Conservation (phyloP, 202 grass and related monocot genomes). For the Zoysia matrella region DNA sequence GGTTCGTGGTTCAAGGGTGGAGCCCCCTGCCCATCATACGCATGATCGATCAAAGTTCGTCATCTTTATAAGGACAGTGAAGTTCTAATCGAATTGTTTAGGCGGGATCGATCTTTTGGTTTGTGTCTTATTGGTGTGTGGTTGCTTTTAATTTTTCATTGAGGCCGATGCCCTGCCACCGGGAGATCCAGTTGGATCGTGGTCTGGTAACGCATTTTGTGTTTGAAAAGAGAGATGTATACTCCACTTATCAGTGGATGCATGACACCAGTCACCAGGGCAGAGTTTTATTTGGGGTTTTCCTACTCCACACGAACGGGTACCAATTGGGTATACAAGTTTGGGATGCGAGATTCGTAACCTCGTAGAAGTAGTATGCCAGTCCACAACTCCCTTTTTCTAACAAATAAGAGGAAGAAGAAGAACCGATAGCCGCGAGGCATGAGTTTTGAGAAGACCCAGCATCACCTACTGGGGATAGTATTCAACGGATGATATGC, state of each 20-base stretch:
- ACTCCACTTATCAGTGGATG: neutral
- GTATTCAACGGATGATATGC: neutral
- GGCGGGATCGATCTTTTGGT: conserved; percentile 4
- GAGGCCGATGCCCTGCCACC: neutral
- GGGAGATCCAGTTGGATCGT: conserved; percentile 1
- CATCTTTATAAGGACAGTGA: conserved; percentile 43
- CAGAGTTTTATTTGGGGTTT: too few relatives aligned
- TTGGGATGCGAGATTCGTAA: neutral
- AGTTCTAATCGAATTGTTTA: conserved; percentile 1
- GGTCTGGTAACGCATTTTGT: conserved; percentile 4
- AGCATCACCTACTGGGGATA: neutral
- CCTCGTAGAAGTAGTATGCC: neutral
- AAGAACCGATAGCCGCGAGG: neutral
- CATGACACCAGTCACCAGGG: neutral
- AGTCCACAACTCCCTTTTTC: neutral
- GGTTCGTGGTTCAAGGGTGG: neutral
- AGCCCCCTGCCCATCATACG: conserved; percentile 21
- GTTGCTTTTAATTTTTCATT: conserved; percentile 7
- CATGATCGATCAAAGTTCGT: neutral
- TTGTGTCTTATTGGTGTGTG: neutral
- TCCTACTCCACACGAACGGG: neutral
- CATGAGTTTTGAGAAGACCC: neutral
- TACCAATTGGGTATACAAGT: neutral
- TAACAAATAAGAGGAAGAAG: neutral
- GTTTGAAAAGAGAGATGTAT: neutral